Percentiles rank a stretch among this genome's conserved stretches.
phyloP scores from a whole-genome alignment of 148 eudicot genomes.

The Cornus kousa region DNA sequence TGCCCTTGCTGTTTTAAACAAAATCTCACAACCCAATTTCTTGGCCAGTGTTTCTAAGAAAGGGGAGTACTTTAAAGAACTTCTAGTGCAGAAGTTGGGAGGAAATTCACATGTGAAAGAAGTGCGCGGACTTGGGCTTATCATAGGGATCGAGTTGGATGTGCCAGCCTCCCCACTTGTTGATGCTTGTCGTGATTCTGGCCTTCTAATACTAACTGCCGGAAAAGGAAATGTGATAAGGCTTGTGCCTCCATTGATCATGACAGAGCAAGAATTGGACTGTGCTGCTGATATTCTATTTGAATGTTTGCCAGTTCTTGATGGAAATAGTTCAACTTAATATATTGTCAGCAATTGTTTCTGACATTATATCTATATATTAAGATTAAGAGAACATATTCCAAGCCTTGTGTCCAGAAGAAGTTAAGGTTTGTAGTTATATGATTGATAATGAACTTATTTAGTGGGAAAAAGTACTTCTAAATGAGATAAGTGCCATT shows the following conservation, averaged over 20 bases:
- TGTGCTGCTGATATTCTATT: slow-evolving; percentile 52
- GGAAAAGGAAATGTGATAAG: slow-evolving; percentile 86
- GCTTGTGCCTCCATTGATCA: slow-evolving; percentile 80
- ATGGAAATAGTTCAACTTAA: slow-evolving; percentile 18
- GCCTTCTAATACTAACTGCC: slow-evolving; percentile 79
- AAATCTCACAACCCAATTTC: slow-evolving; percentile 60
- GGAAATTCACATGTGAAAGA: slow-evolving; percentile 71
- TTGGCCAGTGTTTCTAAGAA: slow-evolving; percentile 58
- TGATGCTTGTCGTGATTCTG: slow-evolving; percentile 61
- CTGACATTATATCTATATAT: too few relatives aligned
- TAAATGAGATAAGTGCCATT: too few relatives aligned
- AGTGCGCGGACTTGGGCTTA: slow-evolving; percentile 74
- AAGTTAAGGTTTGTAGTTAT: too few relatives aligned
- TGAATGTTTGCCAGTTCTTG: slow-evolving; percentile 66
- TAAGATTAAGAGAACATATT: too few relatives aligned
- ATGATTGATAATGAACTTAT: too few relatives aligned
- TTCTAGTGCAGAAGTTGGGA: slow-evolving; percentile 46
- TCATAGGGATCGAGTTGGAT: slow-evolving; percentile 71
- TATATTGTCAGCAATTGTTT: too few relatives aligned
- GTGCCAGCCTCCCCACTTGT: slow-evolving; percentile 64
- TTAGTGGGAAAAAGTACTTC: too few relatives aligned
- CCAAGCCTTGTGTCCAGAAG: too few relatives aligned
- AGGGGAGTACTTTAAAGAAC: slow-evolving; percentile 55
- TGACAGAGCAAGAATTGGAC: slow-evolving; percentile 67
- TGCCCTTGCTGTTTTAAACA: slow-evolving; percentile 67